A percentile compares a stretch with the other conserved stretches of the same genome.
These are phyloP conservation scores for Cyberlindnera subsufficiens DNA, from an alignment of 805 yeast genomes.

Conservation along the genomic window DNA sequence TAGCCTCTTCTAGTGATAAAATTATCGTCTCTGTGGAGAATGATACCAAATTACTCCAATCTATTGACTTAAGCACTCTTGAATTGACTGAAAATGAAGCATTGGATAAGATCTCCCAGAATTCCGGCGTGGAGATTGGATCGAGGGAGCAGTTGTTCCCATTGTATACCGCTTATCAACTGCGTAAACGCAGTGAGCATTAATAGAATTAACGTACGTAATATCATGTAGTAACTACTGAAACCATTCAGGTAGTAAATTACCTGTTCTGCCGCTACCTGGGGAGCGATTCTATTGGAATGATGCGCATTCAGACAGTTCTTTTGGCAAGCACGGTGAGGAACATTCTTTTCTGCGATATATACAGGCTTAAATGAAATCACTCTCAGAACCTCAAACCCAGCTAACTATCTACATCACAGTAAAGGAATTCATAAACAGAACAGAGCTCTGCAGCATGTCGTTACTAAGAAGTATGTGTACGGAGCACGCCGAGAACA, in stretches of 20 bases:
- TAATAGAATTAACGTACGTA: constrained; percentile 17
- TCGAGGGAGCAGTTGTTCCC: constrained; percentile 31
- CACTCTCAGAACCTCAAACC: too few species aligned
- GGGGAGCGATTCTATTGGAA: too few species aligned
- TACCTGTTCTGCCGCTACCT: too few species aligned
- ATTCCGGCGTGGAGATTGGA: constrained; percentile 16
- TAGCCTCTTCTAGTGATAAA: constrained; percentile 28
- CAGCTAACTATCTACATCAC: too few species aligned
- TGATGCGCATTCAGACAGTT: too few species aligned
- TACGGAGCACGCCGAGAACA: too few species aligned
- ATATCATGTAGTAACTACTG: neutral
- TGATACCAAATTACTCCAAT: constrained; percentile 12
- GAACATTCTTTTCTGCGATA: too few species aligned
- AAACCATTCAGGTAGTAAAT: neutral
- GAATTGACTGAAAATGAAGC: constrained; percentile 31
- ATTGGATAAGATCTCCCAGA: constrained; percentile 20
- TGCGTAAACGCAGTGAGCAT: constrained; percentile 65
- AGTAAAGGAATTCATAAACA: too few species aligned
- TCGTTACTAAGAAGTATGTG: too few species aligned
- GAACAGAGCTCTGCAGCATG: too few species aligned
- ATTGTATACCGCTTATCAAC: constrained; percentile 43
- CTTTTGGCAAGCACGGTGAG: too few species aligned
- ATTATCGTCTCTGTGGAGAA: constrained; percentile 31
- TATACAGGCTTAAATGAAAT: too few species aligned
- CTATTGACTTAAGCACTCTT: constrained; percentile 18